These are phyloP conservation scores for Sugiyamaella mastotermitis DNA, from an alignment of 805 yeast genomes.

Conservation along the genomic window DNA sequence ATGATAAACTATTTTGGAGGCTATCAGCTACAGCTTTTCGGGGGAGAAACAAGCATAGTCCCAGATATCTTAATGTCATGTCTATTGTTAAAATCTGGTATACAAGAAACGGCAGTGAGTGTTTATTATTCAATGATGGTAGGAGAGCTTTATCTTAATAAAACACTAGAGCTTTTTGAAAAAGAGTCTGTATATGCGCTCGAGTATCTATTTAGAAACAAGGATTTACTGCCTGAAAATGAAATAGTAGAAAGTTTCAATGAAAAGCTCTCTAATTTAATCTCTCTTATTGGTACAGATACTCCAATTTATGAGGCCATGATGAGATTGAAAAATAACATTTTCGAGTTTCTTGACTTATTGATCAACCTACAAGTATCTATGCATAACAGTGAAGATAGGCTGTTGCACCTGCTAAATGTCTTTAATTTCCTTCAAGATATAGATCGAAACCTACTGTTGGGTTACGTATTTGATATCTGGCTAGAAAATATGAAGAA, in stretches of 20 bases:
- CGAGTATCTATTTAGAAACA: conserved; percentile 55
- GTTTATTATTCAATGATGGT: conserved; percentile 67
- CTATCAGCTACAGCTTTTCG: conserved; percentile 53
- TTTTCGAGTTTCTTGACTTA: conserved; percentile 50
- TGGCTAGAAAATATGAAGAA: conserved; percentile 56
- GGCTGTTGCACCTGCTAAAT: conserved; percentile 72
- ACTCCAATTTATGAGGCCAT: conserved; percentile 59
- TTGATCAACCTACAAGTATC: conserved; percentile 62
- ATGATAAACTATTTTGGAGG: conserved; percentile 61
- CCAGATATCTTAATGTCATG: conserved; percentile 61
- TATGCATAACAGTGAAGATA: conserved; percentile 73
- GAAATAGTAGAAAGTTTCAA: conserved; percentile 22
- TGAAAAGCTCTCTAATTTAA: conserved; percentile 45
- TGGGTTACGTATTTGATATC: conserved; percentile 71
- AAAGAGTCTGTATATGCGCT: conserved; percentile 57
- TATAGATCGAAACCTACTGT: conserved; percentile 70
- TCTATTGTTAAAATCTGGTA: conserved; percentile 41
- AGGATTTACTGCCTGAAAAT: conserved; percentile 49
- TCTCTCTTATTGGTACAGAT: conserved; percentile 32
- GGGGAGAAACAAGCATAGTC: conserved; percentile 51
- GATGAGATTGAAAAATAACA: conserved; percentile 38
- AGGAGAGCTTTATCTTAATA: conserved; percentile 57
- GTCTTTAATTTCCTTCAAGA: conserved; percentile 71
- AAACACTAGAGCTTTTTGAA: conserved; percentile 53
- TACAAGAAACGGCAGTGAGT: conserved; percentile 58